phyloP scores from a whole-genome alignment of 2,329 filamentous ascomycete genomes.

The Lachnellula suecica region DNA sequence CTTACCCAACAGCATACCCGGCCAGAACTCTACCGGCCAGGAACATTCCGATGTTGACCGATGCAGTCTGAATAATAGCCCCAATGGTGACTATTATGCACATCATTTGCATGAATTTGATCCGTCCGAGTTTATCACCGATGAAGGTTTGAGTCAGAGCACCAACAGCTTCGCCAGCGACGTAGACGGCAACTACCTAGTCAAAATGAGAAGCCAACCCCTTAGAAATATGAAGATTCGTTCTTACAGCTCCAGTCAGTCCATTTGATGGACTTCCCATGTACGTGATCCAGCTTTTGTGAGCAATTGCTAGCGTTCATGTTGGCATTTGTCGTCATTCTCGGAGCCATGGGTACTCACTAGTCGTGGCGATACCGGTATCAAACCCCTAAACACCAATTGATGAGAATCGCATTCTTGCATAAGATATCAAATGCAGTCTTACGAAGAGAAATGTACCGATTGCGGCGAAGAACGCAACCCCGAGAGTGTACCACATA shows the following conservation, averaged over 20 bases:
- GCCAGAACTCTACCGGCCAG: slow-evolving; percentile 48
- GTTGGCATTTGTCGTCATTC: slow-evolving; percentile 1
- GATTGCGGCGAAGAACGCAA: slow-evolving; percentile 57
- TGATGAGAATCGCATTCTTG: background rate
- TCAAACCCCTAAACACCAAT: slow-evolving; percentile 50
- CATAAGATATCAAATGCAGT: background rate
- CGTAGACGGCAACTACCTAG: slow-evolving; percentile 56
- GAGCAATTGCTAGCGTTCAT: slow-evolving; percentile 48
- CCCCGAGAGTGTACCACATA: slow-evolving; percentile 38
- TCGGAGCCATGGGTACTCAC: slow-evolving; percentile 33
- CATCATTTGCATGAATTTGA: slow-evolving; percentile 53
- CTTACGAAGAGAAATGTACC: slow-evolving; percentile 58
- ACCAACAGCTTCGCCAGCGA: slow-evolving; percentile 57
- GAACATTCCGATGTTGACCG: slow-evolving; percentile 55
- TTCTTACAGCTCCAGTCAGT: slow-evolving; percentile 49
- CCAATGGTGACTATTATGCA: slow-evolving; percentile 55
- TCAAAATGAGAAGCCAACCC: background rate
- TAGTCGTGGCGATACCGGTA: slow-evolving; percentile 60
- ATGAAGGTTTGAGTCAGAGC: slow-evolving; percentile 52
- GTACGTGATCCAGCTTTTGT: slow-evolving; percentile 58
- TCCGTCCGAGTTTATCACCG: slow-evolving; percentile 51
- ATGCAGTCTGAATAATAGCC: slow-evolving; percentile 51
- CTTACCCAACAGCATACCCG: slow-evolving; percentile 45
- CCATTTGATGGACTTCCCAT: slow-evolving; percentile 55
- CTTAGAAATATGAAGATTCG: slow-evolving; percentile 6